Evolutionary conservation across 2,329 filamentous ascomycete species (phyloP).

Genomic region (Hortaea sp.): DNA sequence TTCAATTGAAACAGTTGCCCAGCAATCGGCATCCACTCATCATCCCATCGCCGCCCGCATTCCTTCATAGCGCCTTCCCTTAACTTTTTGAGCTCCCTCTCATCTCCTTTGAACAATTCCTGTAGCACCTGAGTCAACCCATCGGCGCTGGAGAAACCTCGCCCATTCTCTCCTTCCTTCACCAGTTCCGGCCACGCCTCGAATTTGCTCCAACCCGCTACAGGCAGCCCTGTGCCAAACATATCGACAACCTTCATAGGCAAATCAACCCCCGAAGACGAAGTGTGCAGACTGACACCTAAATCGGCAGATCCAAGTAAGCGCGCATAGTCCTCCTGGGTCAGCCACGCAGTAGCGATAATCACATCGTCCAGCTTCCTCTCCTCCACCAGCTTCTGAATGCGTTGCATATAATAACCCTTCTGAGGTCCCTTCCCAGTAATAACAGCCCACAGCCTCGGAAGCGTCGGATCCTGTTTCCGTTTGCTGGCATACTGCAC

Average conservation of each 20-base stretch:
- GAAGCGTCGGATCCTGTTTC: conserved; percentile 38
- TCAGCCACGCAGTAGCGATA: conserved; percentile 76
- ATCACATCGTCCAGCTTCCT: conserved; percentile 60
- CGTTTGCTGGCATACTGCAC: conserved; percentile 56
- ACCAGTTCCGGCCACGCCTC: conserved; percentile 89
- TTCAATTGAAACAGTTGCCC: conserved; percentile 33
- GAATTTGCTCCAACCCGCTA: conserved; percentile 76
- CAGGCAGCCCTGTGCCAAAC: conserved; percentile 89
- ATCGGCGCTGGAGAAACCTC: conserved; percentile 64
- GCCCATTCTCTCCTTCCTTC: conserved; percentile 73
- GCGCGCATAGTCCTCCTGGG: conserved; percentile 70
- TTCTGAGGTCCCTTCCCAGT: conserved; percentile 89
- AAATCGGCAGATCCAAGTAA: conserved; percentile 79
- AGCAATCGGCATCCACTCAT: conserved; percentile 82
- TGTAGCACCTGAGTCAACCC: conserved; percentile 55
- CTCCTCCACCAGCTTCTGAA: conserved; percentile 49
- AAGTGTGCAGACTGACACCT: conserved; percentile 84
- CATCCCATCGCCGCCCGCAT: conserved; percentile 75
- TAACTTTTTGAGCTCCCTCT: conserved; percentile 54
- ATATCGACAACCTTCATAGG: conserved; percentile 99
- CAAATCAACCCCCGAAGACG: conserved; percentile 85
- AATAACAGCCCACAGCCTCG: conserved; percentile 74
- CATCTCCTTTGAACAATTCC: conserved; percentile 50
- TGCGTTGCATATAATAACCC: conserved; percentile 58
- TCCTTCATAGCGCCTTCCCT: conserved; percentile 61